These are phyloP conservation scores for Backusella morwellensis DNA, from an alignment of 192 early-diverging fungal species.

Conservation along the genomic window DNA sequence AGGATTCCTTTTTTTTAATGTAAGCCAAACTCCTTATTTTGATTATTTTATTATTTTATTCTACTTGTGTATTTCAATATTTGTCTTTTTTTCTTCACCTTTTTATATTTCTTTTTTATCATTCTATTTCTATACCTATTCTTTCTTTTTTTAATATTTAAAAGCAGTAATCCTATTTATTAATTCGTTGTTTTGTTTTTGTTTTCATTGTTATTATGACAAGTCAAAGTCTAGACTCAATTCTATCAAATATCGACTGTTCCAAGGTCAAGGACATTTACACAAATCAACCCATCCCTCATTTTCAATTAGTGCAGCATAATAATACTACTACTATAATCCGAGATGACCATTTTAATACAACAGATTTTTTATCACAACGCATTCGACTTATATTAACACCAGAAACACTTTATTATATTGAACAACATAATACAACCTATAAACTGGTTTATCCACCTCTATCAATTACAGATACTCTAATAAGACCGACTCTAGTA, in stretches of 20 bases:
- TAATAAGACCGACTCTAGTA: background rate
- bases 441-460: background rate
- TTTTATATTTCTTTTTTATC: background rate
- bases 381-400: constrained; percentile 3
- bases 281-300: background rate
- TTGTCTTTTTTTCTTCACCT: background rate
- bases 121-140: background rate
- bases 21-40: background rate
- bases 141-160: background rate
- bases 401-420: background rate
- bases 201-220: background rate
- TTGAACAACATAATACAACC: background rate
- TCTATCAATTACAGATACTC: background rate
- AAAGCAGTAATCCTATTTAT: background rate
- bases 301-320: background rate
- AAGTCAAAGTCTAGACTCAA: background rate
- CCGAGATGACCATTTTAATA: constrained; percentile 1
- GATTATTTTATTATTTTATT: background rate
- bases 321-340: background rate
- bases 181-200: background rate
- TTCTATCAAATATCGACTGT: background rate
- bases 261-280: background rate
- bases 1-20: background rate
- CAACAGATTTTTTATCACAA: background rate
- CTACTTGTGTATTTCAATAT: background rate